Evolutionary conservation across 768 basidiomycete genomes (phyloP).

Genomic region (Mycena metata): DNA sequence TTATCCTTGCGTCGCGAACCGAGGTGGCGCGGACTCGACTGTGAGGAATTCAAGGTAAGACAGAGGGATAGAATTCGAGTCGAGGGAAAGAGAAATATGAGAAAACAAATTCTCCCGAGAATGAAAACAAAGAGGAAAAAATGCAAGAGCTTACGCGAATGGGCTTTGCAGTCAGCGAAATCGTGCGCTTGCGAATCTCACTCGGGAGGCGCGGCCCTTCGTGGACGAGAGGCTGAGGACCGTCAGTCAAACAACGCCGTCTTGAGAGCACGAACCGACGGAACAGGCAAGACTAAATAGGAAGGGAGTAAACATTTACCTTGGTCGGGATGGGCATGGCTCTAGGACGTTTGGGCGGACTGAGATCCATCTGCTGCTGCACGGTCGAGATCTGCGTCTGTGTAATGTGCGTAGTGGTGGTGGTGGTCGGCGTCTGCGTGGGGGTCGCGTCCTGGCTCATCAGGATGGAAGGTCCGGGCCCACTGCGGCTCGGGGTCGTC

Average conservation of each 20-base stretch:
- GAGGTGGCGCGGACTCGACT: too few relatives aligned
- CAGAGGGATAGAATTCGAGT: not conserved
- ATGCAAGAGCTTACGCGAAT: slow-evolving; percentile 3
- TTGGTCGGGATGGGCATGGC: not conserved
- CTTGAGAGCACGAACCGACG: too few relatives aligned
- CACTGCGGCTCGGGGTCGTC: not conserved
- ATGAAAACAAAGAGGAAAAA: not conserved
- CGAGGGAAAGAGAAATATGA: too few relatives aligned
- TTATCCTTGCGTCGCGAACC: too few relatives aligned
- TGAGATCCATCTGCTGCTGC: not conserved
- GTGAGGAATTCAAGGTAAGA: too few relatives aligned
- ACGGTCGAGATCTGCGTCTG: slow-evolving; percentile 3
- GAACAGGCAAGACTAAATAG: too few relatives aligned
- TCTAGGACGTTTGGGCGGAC: too few relatives aligned
- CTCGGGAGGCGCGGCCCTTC: slow-evolving; percentile 6
- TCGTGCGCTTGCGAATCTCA: slow-evolving; percentile 9
- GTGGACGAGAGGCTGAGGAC: not conserved
- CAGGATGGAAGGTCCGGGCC: too few relatives aligned
- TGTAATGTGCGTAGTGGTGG: not conserved
- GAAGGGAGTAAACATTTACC: not conserved
- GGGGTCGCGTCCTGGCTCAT: not conserved
- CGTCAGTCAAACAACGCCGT: not conserved
- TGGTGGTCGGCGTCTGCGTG: not conserved
- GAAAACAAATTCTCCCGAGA: too few relatives aligned
- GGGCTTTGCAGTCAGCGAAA: not conserved